Evolutionary conservation across 495 filamentous ascomycete genomes (phyloP).

Genomic region (Aspergillus incahuasiensis): DNA sequence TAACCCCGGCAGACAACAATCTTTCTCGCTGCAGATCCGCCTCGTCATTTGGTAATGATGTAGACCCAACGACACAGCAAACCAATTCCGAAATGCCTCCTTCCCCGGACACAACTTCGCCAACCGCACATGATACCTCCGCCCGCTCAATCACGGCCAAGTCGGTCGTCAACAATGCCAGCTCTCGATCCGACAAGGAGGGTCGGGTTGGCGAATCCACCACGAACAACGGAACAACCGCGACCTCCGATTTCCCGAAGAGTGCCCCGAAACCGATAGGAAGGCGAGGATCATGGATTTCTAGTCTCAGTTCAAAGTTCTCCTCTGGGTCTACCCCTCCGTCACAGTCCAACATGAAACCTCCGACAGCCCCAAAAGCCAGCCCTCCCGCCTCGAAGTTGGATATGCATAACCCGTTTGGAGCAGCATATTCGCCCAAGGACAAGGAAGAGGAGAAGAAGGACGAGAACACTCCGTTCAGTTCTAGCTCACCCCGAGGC

Average conservation of each 20-base stretch:
- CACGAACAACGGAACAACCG: conserved; percentile 19
- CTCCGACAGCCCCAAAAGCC: conserved; percentile 41
- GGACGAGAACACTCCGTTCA: conserved; percentile 55
- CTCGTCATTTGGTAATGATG: conserved; percentile 23
- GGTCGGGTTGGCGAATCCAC: conserved; percentile 16
- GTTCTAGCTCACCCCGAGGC: conserved; percentile 62
- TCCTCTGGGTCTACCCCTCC: conserved; percentile 58
- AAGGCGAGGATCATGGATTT: conserved; percentile 83
- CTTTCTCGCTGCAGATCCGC: conserved; percentile 39
- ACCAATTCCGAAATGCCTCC: conserved; percentile 17
- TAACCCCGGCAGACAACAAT: conserved; percentile 26
- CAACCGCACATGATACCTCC: conserved; percentile 17
- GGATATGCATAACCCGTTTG: conserved; percentile 44
- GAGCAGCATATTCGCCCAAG: conserved; percentile 51
- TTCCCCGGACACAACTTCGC: conserved; percentile 19
- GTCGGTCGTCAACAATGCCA: conserved; percentile 13
- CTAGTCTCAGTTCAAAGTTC: conserved; percentile 88
- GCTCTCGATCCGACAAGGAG: conserved; percentile 21
- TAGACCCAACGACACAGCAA: conserved; percentile 16
- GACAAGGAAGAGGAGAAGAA: conserved; percentile 52
- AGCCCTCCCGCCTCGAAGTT: conserved; percentile 33
- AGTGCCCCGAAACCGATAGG: conserved; percentile 39
- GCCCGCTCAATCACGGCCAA: conserved; percentile 13
- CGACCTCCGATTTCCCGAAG: conserved; percentile 26
- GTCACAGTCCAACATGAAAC: conserved; percentile 41